phyloP scores from a whole-genome alignment of 192 early-diverging fungal species.

The Coemansia sp. region DNA sequence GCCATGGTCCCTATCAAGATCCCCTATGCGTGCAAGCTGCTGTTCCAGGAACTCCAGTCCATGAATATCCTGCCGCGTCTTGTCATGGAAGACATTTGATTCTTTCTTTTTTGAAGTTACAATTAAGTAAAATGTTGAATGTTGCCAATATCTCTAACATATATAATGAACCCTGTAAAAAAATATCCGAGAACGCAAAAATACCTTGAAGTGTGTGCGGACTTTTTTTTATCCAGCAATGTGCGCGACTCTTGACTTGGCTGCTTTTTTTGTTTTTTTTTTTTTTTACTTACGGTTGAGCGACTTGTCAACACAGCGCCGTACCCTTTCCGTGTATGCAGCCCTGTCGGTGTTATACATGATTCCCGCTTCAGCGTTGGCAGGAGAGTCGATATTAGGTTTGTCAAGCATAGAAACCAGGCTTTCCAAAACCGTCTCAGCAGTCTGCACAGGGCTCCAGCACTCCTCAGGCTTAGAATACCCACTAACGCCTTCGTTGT shows the following conservation, averaged over 20 bases:
- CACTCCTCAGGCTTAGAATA: slow-evolving; percentile 90
- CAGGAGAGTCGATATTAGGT: slow-evolving; percentile 95
- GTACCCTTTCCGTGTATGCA: slow-evolving; percentile 77
- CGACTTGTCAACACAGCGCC: slow-evolving; percentile 59
- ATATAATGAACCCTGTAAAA: background rate
- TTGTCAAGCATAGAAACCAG: slow-evolving; percentile 90
- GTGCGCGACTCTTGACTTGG: background rate
- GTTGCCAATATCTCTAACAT: no score
- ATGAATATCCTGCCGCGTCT: slow-evolving; percentile 92
- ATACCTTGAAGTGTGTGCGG: no score
- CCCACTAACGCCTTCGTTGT: slow-evolving; percentile 79
- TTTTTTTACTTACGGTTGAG: slow-evolving; percentile 4
- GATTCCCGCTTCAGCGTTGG: slow-evolving; percentile 95
- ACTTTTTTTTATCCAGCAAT: no score
- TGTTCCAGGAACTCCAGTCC: slow-evolving; percentile 96
- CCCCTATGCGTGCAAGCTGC: slow-evolving; percentile 95
- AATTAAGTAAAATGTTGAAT: background rate
- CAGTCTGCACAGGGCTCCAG: slow-evolving; percentile 95
- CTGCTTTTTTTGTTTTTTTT: slow-evolving; percentile 7
- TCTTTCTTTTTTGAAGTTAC: background rate
- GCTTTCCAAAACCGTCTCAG: slow-evolving; percentile 88
- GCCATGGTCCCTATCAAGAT: slow-evolving; percentile 90
- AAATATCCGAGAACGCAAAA: no score
- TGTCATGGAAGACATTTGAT: slow-evolving; percentile 60
- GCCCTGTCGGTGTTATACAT: slow-evolving; percentile 73